Evolutionary conservation across 805 yeast genomes (phyloP), one percentile per base, ranked within the genome.

Genomic region (Saccharomycopsis amapae): DNA sequence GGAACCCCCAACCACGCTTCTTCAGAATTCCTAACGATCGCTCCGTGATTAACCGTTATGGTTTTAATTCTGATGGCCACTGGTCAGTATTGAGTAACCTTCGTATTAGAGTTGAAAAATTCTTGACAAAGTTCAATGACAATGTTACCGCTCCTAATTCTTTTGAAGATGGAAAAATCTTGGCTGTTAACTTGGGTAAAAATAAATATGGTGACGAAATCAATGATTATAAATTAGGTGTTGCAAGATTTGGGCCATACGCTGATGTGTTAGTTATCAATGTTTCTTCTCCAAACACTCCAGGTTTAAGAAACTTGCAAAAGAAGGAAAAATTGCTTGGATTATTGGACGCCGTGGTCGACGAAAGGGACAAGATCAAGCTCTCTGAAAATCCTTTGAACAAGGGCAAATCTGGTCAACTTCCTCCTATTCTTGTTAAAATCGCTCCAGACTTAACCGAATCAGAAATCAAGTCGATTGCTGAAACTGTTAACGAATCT

Each of bases 251-350:
- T 54, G 95, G 94, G 10, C 77, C 79, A 10, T 78, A 71, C 55
- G 96, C 97, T 3, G 97, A 90, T 64, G 88, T 85, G 5, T 68
- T 90, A 51, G 90, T 90, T 17, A 76, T 90, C 53, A 90, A 90
- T 58, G 96, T 90, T 12, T 87, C 96, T 1, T 84, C 95, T 40
- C 97, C 97, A 44, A 90, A 90, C 60, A 90, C 97, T 1, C 97
- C 97, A 3, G 97, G 97, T 2, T 72, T 90, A 55, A 76, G 97
- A 58, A 85, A 79, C 55, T 72, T 90, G 55, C 97, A 90, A 67
- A 76, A 68, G 46, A 95, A 85, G 55, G 71, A 70, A 46, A 85
- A 83, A 60, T 72, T 90, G 49, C 76, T 86, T 5, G 71, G 71
- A 30, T 67, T 90, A 56, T 71, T 90, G 55, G 65, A 74, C 7